A percentile compares a stretch with the other conserved stretches of the same genome.
phyloP scores from a whole-genome alignment of 2,329 filamentous ascomycete species.

The Microsporum ferrugineum region DNA sequence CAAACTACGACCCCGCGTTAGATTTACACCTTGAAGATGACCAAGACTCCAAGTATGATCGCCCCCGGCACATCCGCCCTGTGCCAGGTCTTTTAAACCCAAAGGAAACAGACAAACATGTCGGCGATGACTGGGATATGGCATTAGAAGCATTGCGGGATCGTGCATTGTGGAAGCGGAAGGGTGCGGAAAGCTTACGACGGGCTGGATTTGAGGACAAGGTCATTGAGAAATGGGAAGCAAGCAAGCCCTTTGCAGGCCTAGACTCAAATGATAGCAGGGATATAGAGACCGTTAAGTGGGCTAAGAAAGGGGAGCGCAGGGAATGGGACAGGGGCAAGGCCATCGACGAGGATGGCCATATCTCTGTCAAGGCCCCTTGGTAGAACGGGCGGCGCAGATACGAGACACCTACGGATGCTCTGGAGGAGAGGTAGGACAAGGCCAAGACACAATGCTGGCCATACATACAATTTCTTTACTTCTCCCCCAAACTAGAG shows the following conservation, averaged over 20 bases:
- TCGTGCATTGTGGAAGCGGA: constrained; percentile 63
- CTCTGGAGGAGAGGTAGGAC: background rate
- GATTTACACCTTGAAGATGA: constrained; percentile 31
- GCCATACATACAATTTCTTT: background rate
- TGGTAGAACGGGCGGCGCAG: constrained; percentile 29
- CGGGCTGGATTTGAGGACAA: constrained; percentile 68
- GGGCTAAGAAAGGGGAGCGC: constrained; percentile 58
- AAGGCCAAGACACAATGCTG: background rate
- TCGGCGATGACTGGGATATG: constrained; percentile 62
- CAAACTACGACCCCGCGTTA: constrained; percentile 46
- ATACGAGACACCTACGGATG: background rate
- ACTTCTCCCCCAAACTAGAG: background rate
- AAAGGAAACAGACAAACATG: constrained; percentile 10
- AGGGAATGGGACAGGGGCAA: constrained; percentile 59
- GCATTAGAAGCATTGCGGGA: constrained; percentile 68
- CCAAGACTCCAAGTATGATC: constrained; percentile 50
- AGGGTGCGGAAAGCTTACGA: constrained; percentile 63
- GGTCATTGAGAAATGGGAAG: constrained; percentile 62
- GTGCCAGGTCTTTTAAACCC: constrained; percentile 31
- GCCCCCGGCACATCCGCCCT: constrained; percentile 30
- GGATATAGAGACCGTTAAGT: constrained; percentile 58
- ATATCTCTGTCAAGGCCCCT: constrained; percentile 39
- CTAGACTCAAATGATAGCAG: constrained; percentile 23
- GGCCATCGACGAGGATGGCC: constrained; percentile 44
- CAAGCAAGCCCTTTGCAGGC: constrained; percentile 46